Base-by-base conservation (phyloP, 441 rosid species). In the Omphalea diandra region DNA sequence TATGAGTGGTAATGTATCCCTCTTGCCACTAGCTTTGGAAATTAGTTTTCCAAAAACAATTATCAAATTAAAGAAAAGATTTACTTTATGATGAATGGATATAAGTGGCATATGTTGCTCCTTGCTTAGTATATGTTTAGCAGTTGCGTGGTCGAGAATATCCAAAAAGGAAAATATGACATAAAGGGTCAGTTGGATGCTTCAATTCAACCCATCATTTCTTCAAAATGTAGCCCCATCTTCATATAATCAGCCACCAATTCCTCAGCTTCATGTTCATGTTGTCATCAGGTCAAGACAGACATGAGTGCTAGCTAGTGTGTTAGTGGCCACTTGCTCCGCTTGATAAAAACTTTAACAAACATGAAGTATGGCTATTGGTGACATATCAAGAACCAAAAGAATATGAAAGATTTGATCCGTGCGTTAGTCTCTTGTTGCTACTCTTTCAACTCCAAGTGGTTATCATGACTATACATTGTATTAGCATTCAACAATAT, bases 381-480 rank as follows among this genome's bases (percentile, higher is more conserved):
- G 31, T 66, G 70, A 52, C 60, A 52, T 52, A 52, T 65, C 69
- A 65, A 35, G 47, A 32, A 24, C 60, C 49, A 66, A 66, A 52
- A 52, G 70, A 52, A 66, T 65, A 49, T 65, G 12, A 18, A 52
- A 24, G 14, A 60, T 36, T 65, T 47, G n/a, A 12, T 33, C 56
- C 65, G 65, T 40, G 40, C 49, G 18, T 24, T 7, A 3, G 10
- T 12, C n/a, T 3, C 31, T 61, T 12, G 17, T 49, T 49, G 8
- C 54, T 47, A 50, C 22, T 22, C 27, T 20, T 22, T 7, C 33
- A 17, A n/a, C 29, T 35, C 43, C 7, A 32, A 10, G 24, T 55
- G 59, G 59, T 24, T 26, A 8, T 2, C 3, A 7, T 40, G 4
- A 20, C 2, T 1, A 61, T 61, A 40, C 65, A 65, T 9, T 65